Percentiles rank a stretch among this genome's conserved stretches.
These are phyloP conservation scores for Clitopilus passeckerianus DNA, from an alignment of 768 basidiomycete species.

Conservation along the genomic window DNA sequence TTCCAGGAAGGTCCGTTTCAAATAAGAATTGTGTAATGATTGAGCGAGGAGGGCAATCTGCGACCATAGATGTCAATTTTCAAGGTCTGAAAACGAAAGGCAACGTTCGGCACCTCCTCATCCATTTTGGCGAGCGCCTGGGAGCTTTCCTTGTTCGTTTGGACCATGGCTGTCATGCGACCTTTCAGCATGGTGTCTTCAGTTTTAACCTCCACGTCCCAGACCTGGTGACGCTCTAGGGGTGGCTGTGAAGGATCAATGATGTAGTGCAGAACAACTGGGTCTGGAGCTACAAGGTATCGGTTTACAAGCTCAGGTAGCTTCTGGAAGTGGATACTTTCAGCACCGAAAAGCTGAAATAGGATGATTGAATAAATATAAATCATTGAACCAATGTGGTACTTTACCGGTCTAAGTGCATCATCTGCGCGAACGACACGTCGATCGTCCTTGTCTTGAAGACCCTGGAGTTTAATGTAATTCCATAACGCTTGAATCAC, in stretches of 20 bases:
- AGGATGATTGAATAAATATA: neutral
- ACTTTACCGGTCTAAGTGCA: constrained; percentile 53
- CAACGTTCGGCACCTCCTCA: constrained; percentile 62
- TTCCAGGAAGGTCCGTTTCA: constrained; percentile 82
- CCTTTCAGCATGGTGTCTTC: constrained; percentile 75
- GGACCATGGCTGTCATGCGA: constrained; percentile 68
- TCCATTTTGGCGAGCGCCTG: constrained; percentile 71
- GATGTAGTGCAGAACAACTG: constrained; percentile 74
- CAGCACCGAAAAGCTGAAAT: constrained; percentile 63
- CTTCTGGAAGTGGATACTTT: constrained; percentile 69
- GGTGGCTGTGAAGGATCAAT: constrained; percentile 58
- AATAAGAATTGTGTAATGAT: constrained; percentile 80
- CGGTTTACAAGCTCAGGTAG: constrained; percentile 85
- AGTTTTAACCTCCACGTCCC: constrained; percentile 85
- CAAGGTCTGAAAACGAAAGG: neutral
- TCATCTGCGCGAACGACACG: constrained; percentile 68
- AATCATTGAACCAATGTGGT: neutral
- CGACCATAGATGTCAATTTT: neutral
- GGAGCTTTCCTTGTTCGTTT: constrained; percentile 65
- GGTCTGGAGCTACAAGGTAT: constrained; percentile 71
- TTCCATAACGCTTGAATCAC: constrained; percentile 87
- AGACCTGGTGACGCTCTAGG: constrained; percentile 70
- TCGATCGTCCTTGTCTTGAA: constrained; percentile 82
- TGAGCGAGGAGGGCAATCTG: constrained; percentile 84
- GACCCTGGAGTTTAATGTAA: constrained; percentile 78